Percentiles rank a stretch among this genome's conserved stretches.
Conservation (phyloP, 345 rosid species). For the Angophora floribunda region DNA sequence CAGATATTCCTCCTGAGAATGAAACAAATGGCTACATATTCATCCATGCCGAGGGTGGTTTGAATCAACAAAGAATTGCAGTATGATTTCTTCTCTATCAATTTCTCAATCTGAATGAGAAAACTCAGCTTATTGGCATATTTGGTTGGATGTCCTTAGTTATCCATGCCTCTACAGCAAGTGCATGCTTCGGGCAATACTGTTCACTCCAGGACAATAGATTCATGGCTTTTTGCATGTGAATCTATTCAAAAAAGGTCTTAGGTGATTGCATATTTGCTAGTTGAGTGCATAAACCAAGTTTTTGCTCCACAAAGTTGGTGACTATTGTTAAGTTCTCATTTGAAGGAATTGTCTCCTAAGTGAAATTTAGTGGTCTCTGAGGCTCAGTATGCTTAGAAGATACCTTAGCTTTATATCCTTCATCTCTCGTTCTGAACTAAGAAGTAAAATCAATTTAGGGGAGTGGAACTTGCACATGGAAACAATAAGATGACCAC, state of each 20-base stretch:
- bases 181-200: background rate
- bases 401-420: background rate
- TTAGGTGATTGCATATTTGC: background rate
- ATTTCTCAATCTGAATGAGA: background rate
- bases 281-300: background rate
- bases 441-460: background rate
- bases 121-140: background rate
- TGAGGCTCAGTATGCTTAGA: background rate
- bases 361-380: background rate
- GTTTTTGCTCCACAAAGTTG: background rate
- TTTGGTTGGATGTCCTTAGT: background rate
- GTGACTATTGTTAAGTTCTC: background rate
- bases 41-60: slow-evolving; percentile 98
- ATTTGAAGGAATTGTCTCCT: background rate
- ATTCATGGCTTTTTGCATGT: background rate
- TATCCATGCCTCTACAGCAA: background rate
- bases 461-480: background rate
- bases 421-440: background rate
- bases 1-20: slow-evolving; percentile 91
- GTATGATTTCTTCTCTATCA: slow-evolving; percentile 39
- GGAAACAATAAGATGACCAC: background rate
- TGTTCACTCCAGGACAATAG: background rate
- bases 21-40: slow-evolving; percentile 94
- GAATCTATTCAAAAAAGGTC: background rate
- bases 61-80: slow-evolving; percentile 98